A percentile compares a stretch with the other conserved stretches of the same genome.
phyloP scores from a whole-genome alignment of 2,329 filamentous ascomycete species.

The Nothopassalora personata region DNA sequence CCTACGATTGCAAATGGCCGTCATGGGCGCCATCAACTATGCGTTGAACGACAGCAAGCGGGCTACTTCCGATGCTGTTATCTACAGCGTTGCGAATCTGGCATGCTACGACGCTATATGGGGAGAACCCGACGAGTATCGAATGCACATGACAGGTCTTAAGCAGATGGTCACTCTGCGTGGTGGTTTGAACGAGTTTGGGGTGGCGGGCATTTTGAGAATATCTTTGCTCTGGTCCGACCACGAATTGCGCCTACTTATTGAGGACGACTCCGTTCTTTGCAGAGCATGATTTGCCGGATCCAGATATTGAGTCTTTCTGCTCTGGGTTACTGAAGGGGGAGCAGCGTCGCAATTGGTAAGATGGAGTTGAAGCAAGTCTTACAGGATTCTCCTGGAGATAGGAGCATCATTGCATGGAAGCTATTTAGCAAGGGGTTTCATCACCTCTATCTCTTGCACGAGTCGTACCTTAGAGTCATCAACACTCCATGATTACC shows the following conservation, averaged over 20 bases:
- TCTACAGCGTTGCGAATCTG: constrained; percentile 1
- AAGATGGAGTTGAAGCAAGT: background rate
- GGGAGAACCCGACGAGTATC: background rate
- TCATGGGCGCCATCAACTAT: constrained; percentile 12
- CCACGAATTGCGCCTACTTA: background rate
- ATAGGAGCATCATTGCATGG: too few relatives aligned
- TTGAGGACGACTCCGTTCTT: background rate
- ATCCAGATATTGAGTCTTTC: background rate
- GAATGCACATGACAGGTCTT: background rate
- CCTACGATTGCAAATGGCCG: background rate
- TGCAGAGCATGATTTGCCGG: background rate
- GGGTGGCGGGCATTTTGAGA: background rate
- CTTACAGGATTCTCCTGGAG: too few relatives aligned
- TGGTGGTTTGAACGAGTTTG: background rate
- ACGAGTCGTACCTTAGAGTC: too few relatives aligned
- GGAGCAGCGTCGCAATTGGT: background rate
- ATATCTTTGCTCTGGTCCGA: background rate
- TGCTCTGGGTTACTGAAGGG: background rate
- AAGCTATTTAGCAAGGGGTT: too few relatives aligned
- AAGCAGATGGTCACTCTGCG: background rate
- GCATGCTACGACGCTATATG: background rate
- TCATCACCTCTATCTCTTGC: too few relatives aligned
- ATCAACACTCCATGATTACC: too few relatives aligned
- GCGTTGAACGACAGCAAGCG: constrained; percentile 10
- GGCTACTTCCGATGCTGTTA: constrained; percentile 12